These are phyloP conservation scores for Penicillium bialowiezense DNA, from an alignment of 495 filamentous ascomycete species.

Conservation along the genomic window DNA sequence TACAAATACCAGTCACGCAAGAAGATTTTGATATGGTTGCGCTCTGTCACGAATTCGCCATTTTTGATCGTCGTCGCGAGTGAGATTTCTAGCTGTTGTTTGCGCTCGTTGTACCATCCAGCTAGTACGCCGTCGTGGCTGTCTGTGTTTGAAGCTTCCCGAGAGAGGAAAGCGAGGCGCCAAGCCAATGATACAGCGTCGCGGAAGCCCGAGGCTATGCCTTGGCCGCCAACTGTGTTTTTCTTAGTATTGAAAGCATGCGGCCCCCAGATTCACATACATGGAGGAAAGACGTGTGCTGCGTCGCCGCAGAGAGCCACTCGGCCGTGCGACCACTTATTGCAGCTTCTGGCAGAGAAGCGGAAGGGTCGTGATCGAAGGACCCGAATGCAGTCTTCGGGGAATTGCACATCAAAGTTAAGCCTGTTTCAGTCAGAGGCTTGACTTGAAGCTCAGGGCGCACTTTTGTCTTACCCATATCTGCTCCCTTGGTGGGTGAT, in stretches of 20 bases:
- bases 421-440: conserved; percentile 13
- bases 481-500: conserved; percentile 29
- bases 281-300: conserved; percentile 56
- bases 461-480: conserved; percentile 24
- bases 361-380: conserved; percentile 49
- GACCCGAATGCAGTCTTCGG: conserved; percentile 47
- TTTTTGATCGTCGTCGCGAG: conserved; percentile 33
- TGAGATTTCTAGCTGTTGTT: conserved; percentile 37
- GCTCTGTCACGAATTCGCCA: conserved; percentile 31
- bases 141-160: conserved; percentile 1
- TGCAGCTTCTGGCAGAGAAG: conserved; percentile 47
- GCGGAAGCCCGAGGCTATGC: conserved; percentile 47
- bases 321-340: conserved; percentile 46
- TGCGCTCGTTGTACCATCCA: conserved; percentile 38
- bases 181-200: conserved; percentile 40
- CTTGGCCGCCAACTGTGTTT: conserved; percentile 46
- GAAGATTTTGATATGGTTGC: conserved; percentile 23
- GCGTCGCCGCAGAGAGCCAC: conserved; percentile 51
- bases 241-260: background rate
- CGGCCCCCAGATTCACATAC: conserved; percentile 12
- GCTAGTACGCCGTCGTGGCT: conserved; percentile 21
- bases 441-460: too few species aligned
- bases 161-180: conserved; percentile 41
- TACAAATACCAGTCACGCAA: conserved; percentile 34
- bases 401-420: conserved; percentile 34